Conservation (phyloP, 2,329 filamentous ascomycete species). For the Ceratocystis lukuohia region DNA sequence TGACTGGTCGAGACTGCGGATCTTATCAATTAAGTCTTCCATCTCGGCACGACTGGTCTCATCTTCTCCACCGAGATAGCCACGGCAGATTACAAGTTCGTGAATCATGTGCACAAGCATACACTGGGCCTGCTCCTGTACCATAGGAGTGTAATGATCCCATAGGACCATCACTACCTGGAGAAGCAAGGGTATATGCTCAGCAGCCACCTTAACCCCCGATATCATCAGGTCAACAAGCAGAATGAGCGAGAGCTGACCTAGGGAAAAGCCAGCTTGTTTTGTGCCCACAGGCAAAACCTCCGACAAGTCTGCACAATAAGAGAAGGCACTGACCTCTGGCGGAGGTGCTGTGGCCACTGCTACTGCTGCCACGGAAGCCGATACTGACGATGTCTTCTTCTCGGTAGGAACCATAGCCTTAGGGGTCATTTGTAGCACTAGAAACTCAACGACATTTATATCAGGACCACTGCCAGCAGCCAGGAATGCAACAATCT, state of each 20-base stretch:
- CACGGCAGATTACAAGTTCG: constrained; percentile 70
- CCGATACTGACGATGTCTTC: constrained; percentile 26
- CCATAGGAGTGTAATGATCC: constrained; percentile 91
- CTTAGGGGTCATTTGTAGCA: constrained; percentile 82
- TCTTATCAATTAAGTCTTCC: constrained; percentile 62
- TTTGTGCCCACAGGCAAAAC: constrained; percentile 81
- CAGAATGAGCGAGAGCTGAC: constrained; percentile 83
- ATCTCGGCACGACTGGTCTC: constrained; percentile 34
- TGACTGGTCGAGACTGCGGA: constrained; percentile 68
- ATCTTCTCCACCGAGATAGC: constrained; percentile 34
- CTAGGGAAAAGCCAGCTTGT: constrained; percentile 79
- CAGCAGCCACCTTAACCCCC: constrained; percentile 63
- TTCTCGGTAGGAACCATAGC: constrained; percentile 95
- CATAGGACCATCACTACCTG: constrained; percentile 89
- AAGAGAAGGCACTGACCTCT: constrained; percentile 64
- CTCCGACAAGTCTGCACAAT: constrained; percentile 72
- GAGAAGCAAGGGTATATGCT: constrained; percentile 72
- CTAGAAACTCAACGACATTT: constrained; percentile 85
- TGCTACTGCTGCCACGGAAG: not conserved
- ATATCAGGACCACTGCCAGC: constrained; percentile 45
- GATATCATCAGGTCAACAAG: constrained; percentile 94
- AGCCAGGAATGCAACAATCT: constrained; percentile 84
- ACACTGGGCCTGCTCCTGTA: constrained; percentile 91
- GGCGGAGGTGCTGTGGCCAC: constrained; percentile 54
- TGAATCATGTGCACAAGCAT: constrained; percentile 98